Percentiles rank a stretch among this genome's conserved stretches.
phyloP scores from a whole-genome alignment of 2,329 filamentous ascomycete species.

The Alternaria sp. region DNA sequence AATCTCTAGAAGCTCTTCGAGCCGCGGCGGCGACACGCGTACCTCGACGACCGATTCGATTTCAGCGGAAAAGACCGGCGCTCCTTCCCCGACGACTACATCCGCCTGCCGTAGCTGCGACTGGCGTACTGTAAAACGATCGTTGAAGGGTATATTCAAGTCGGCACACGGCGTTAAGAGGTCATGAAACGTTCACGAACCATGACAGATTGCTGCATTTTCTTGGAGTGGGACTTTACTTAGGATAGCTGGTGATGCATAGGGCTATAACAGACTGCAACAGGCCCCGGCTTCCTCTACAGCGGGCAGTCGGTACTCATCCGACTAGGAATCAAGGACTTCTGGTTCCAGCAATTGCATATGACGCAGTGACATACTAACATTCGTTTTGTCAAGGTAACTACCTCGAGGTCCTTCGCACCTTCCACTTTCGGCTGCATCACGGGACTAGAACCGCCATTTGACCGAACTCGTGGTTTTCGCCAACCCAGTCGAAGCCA shows the following conservation, averaged over 20 bases:
- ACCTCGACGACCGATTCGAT: conserved; percentile 34
- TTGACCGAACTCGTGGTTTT: conserved; percentile 4
- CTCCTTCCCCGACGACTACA: conserved; percentile 16
- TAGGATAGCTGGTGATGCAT: conserved; percentile 11
- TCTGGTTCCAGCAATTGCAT: not conserved
- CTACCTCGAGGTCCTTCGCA: not conserved
- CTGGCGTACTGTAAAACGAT: conserved; percentile 40
- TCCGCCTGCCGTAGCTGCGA: conserved; percentile 38
- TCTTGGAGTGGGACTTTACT: conserved; percentile 16
- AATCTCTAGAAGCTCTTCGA: conserved; percentile 36
- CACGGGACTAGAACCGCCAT: conserved; percentile 2
- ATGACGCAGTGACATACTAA: not conserved
- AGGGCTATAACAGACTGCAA: conserved; percentile 15
- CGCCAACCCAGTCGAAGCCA: conserved; percentile 1
- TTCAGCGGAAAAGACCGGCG: conserved; percentile 30
- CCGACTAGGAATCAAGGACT: conserved; percentile 18
- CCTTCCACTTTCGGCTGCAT: not conserved
- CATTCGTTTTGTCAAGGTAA: not conserved
- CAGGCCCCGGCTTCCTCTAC: conserved; percentile 14
- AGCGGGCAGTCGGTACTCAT: conserved; percentile 18
- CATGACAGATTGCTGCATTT: conserved; percentile 25
- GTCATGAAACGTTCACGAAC: conserved; percentile 31
- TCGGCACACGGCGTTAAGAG: conserved; percentile 41
- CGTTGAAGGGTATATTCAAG: conserved; percentile 41
- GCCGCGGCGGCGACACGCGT: conserved; percentile 25